These are phyloP conservation scores for Rhodotorula diobovata DNA, from an alignment of 768 basidiomycete genomes.

Conservation along the genomic window DNA sequence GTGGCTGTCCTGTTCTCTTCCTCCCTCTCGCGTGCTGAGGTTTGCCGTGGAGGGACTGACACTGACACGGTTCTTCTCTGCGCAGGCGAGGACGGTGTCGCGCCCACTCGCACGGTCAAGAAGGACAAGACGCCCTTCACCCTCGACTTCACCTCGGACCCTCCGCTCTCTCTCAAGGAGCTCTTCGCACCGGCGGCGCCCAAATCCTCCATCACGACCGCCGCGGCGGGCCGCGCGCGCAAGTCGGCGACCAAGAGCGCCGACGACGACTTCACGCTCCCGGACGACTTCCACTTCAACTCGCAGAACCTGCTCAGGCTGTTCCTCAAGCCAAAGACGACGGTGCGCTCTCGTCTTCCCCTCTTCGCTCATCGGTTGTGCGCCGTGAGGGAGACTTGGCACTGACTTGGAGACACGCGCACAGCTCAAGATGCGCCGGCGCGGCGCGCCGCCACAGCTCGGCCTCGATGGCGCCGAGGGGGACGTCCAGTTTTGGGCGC, in stretches of 20 bases:
- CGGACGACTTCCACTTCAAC: conserved; percentile 97
- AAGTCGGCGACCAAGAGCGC: conserved; percentile 44
- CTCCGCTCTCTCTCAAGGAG: conserved; percentile 63
- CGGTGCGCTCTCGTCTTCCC: conserved; percentile 56
- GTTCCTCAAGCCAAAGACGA: conserved; percentile 94
- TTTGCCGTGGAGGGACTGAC: too few relatives aligned
- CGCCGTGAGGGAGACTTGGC: too few relatives aligned
- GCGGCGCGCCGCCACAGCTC: conserved; percentile 43
- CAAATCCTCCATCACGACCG: conserved; percentile 63
- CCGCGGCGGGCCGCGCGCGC: conserved; percentile 52
- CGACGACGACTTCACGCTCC: conserved; percentile 63
- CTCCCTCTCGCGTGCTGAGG: not conserved
- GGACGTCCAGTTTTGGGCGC: conserved; percentile 96
- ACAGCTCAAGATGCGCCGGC: conserved; percentile 85
- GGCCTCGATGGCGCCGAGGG: conserved; percentile 49
- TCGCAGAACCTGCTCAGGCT: conserved; percentile 81
- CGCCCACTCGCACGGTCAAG: conserved; percentile 47
- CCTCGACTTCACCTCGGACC: conserved; percentile 67
- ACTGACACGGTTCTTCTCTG: not conserved
- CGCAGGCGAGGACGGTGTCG: not conserved
- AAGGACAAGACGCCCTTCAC: conserved; percentile 68
- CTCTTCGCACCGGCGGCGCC: conserved; percentile 74
- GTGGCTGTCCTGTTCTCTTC: not conserved
- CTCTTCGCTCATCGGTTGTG: not conserved
- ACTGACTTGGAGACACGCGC: not conserved